These are phyloP conservation scores for Entoloma clypeatum DNA, from an alignment of 1,284 basidiomycete genomes.

Conservation along the genomic window DNA sequence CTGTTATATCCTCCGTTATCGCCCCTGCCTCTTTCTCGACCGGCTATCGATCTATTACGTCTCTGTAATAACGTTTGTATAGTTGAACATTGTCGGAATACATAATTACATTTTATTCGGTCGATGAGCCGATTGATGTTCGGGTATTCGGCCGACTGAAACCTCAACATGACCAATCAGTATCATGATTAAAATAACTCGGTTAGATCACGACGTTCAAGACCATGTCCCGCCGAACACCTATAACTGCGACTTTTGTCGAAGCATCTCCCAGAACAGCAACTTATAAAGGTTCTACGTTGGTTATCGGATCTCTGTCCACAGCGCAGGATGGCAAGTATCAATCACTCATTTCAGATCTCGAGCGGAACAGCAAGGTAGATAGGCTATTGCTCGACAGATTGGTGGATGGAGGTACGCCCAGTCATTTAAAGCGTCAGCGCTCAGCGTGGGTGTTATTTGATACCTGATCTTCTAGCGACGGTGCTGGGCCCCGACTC, in stretches of 20 bases:
- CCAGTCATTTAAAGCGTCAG: conserved; percentile 9
- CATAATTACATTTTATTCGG: too few relatives aligned
- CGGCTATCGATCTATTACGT: not conserved
- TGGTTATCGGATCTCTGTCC: conserved; percentile 35
- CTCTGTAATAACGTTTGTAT: too few relatives aligned
- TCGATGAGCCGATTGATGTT: too few relatives aligned
- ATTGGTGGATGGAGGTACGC: conserved; percentile 68
- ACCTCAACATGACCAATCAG: conserved; percentile 2
- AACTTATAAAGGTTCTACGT: conserved; percentile 3
- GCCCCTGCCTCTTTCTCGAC: conserved; percentile 14
- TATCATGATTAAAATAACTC: not conserved
- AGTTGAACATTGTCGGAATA: too few relatives aligned
- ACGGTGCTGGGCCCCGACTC: conserved; percentile 49
- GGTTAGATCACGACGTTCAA: too few relatives aligned
- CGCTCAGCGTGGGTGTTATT: conserved; percentile 13
- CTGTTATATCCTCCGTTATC: conserved; percentile 14
- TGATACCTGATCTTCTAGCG: conserved; percentile 39
- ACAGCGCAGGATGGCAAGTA: conserved; percentile 75
- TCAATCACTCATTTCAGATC: conserved; percentile 58
- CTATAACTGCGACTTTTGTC: too few relatives aligned
- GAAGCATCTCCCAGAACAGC: too few relatives aligned
- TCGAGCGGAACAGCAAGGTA: conserved; percentile 51
- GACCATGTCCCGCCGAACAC: too few relatives aligned
- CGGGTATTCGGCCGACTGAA: too few relatives aligned
- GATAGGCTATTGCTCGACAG: conserved; percentile 76